Base-by-base conservation (phyloP, 2,329 filamentous ascomycete genomes). In the Clathrospora elynae region DNA sequence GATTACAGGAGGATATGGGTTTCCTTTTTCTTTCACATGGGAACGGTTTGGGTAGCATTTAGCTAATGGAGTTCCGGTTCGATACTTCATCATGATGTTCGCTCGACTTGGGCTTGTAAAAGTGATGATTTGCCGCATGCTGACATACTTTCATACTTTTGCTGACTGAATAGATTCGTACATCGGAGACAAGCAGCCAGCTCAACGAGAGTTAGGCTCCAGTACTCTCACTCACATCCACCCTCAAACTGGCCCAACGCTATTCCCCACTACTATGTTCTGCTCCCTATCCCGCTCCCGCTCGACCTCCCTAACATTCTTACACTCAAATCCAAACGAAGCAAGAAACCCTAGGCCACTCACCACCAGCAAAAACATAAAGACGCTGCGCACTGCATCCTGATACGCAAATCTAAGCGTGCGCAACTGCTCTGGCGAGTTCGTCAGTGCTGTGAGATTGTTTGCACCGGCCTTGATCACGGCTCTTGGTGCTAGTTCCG, bases 51-150 rank as follows among this genome's bases (percentile, higher is more conserved):
- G 49, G 50, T 57, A 60, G 58, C 55, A 45, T 49, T 42, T 60
- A 62, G 58, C 55, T 53, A 57, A 60, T 51, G 57, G 55, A 60
- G 58, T 62, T 62, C 50, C 50, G 57, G 55, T 33, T 56, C 44
- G 33, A 46, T 46, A 53, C 44, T 57, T 58, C 36, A 52, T 31
- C 20, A 42, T 14, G 7, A 16, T 19, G 19, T 18, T 10, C n/a
- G n/a, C 10, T 22, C 19, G 18, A 26, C 4, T 24, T 13, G 40
- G 16, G 17, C 25, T 22, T 25, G 13, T 35, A 18, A 22, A 7
- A 18, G 26, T 20, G 22, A 25, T n/a, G n/a, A n/a, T n/a, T n/a
- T n/a, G n/a, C n/a, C n/a, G n/a, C n/a, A n/a, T n/a, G n/a, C n/a
- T n/a, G n/a, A n/a, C n/a, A n/a, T n/a, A n/a, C n/a, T n/a, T n/a